Base-by-base conservation (phyloP, 2,329 filamentous ascomycete species). In the Fusarium begoniae region DNA sequence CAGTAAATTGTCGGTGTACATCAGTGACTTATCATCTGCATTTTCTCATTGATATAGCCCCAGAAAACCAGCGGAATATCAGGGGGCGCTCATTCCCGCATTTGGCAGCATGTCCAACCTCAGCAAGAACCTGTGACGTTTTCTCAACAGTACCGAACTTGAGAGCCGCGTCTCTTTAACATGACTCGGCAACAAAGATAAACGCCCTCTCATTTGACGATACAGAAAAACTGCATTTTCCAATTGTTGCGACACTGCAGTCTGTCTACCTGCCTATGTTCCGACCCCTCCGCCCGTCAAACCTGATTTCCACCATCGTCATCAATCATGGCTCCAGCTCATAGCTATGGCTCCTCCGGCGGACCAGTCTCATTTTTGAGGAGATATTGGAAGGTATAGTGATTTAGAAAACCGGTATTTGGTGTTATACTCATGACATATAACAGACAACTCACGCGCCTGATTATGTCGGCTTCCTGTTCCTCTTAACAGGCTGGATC, bases 381-480 rank as follows among this genome's bases (percentile, higher is more conserved):
- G 20, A 81, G 85, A 55, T 85, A 85, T 71, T 89, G 87, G 86
- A 84, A 82, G 79, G 87, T 87, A 79, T 63, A 78, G 13, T 18
- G 8, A 28, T 12, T 17, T 22, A 10, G 6, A 9, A n/a, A 37
- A 5, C 28, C 10, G 9, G 13, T 18, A 13, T 6, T 26, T 28
- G 40, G 22, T 26, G 15, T 11, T 15, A 28, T 53, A 38, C 58
- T 66, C 32, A 60, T 24, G 30, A 57, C 15, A 32, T 30, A 18
- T 14, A 40, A 28, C 26, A 94, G 90, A 92, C 91, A 80, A 95
- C 94, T 3, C 96, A 98, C 85, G 93, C 94, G 17, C 90, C 94
- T 11, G 96, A 99, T 81, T 98, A 97, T 83, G 83, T 97, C 37
- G 94, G 94, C 41, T 89, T 98, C 72, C 84, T 86, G 4, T 82